Evolutionary conservation across 129 eudicot species (phyloP).

Genomic region (Flaveria trinervia): DNA sequence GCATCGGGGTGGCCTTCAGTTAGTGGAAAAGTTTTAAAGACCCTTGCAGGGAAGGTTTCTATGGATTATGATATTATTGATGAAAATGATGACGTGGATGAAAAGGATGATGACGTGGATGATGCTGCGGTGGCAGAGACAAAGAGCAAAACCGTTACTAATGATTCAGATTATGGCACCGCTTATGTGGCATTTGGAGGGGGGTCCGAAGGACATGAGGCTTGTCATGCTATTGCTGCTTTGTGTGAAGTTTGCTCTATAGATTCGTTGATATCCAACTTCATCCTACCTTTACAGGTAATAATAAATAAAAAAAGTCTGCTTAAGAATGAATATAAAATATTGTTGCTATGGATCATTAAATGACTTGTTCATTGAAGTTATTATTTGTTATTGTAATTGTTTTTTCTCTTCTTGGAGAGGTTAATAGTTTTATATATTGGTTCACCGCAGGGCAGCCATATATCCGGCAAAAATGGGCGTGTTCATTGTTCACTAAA

Average conservation of each 20-base stretch:
- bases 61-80: slow-evolving; percentile 65
- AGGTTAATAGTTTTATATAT: slow-evolving; percentile 20
- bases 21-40: slow-evolving; percentile 77
- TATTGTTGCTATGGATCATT: not conserved
- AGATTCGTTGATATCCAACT: slow-evolving; percentile 89
- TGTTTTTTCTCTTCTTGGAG: not conserved
- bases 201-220: slow-evolving; percentile 77
- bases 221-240: slow-evolving; percentile 96
- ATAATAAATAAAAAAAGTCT: not conserved
- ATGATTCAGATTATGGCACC: slow-evolving; percentile 56
- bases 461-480: slow-evolving; percentile 79
- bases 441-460: slow-evolving; percentile 59
- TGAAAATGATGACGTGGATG: slow-evolving; percentile 37
- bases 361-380: not conserved
- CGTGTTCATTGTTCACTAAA: slow-evolving; percentile 94
- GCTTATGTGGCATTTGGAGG: slow-evolving; percentile 85
- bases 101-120: slow-evolving; percentile 27
- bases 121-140: slow-evolving; percentile 25
- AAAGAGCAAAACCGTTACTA: slow-evolving; percentile 6
- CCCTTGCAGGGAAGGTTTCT: slow-evolving; percentile 81
- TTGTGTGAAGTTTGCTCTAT: slow-evolving; percentile 89
- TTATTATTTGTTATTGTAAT: not conserved
- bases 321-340: not conserved
- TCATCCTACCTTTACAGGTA: slow-evolving; percentile 95
- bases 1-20: slow-evolving; percentile 97